Base-by-base conservation (phyloP, 441 rosid genomes). In the Flueggea neowawraea region DNA sequence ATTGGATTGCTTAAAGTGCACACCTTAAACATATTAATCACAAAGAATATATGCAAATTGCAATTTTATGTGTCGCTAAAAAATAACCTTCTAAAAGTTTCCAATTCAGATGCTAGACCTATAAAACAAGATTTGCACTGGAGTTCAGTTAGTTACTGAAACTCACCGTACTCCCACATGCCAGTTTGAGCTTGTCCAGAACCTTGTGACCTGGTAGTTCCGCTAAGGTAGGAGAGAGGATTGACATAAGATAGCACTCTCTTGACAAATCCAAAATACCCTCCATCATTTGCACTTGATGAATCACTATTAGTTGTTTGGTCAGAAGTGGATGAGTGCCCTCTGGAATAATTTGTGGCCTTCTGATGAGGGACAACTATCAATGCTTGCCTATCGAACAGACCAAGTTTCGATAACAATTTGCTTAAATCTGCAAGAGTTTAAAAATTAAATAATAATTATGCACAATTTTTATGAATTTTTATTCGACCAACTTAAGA, bases 351-450 rank as follows among this genome's bases (percentile, higher is more conserved):
- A 58, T 73, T 69, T 12, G 76, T 57, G 61, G 74, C 71, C 66
- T 73, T 70, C 70, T 66, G 81, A 62, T 39, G 88, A 0, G 82
- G 89, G 62, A 92, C 94, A 66, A 86, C 91, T 54, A 90, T 68
- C 74, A 92, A 72, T 61, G 96, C 89, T 81, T 92, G 98, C 75
- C 96, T 88, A 60, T 76, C 84, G 54, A 77, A 73, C 75, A 92
- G 76, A 59, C 81, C 82, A 80, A 92, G 72, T 61, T 90, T 89
- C 32, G 79, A 77, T 14, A 92, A 70, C 43, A 91, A 82, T 70
- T 73, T 84, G 68, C 77, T 76, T 67, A 92, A 54, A 80, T 92
- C 98, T 92, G 86, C 75, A 82, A 36, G 56, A 60, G 41, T 52
- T 52, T 12, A 63, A 36, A 36, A 64, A 71, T 31, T 44, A 31